phyloP scores from a whole-genome alignment of 2,329 filamentous ascomycete species.

The Aspergillus sp. region DNA sequence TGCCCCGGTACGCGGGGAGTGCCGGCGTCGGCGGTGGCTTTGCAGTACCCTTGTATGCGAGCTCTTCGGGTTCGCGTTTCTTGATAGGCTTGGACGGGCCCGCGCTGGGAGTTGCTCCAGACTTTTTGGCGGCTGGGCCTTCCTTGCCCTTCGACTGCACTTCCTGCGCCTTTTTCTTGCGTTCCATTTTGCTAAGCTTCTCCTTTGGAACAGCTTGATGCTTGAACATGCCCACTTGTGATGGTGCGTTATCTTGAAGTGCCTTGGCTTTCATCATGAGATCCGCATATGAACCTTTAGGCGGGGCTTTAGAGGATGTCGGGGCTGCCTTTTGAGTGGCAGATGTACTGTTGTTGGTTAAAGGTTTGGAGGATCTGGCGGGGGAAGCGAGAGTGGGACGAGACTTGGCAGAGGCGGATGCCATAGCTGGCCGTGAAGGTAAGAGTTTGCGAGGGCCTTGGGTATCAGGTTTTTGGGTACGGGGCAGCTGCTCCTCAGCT shows the following conservation, averaged over 20 bases:
- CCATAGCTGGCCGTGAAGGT: conserved; percentile 16
- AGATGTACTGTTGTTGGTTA: conserved; percentile 18
- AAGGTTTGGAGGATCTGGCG: conserved; percentile 18
- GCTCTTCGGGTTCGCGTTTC: conserved; percentile 33
- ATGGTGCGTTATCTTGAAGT: conserved; percentile 47
- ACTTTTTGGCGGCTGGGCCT: conserved; percentile 30
- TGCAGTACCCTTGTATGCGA: conserved; percentile 41
- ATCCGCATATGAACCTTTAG: conserved; percentile 60
- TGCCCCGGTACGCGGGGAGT: conserved; percentile 41
- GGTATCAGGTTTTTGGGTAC: conserved; percentile 25
- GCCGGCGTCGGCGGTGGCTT: conserved; percentile 28
- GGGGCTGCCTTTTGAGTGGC: conserved; percentile 19
- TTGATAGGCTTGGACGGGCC: conserved; percentile 26
- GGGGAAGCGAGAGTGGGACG: conserved; percentile 16
- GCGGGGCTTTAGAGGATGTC: conserved; percentile 45
- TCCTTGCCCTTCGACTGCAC: conserved; percentile 43
- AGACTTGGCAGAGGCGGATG: conserved; percentile 21
- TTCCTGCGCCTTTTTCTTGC: conserved; percentile 45
- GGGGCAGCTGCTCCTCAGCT: conserved; percentile 41
- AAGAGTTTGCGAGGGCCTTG: conserved; percentile 20
- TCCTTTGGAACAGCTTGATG: conserved; percentile 56
- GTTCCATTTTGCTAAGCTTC: conserved; percentile 56
- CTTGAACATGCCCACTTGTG: conserved; percentile 54
- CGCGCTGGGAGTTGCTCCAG: conserved; percentile 18
- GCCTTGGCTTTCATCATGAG: conserved; percentile 60